These are phyloP conservation scores for Rhodotorula babjevae DNA, from an alignment of 768 basidiomycete genomes.

Conservation along the genomic window DNA sequence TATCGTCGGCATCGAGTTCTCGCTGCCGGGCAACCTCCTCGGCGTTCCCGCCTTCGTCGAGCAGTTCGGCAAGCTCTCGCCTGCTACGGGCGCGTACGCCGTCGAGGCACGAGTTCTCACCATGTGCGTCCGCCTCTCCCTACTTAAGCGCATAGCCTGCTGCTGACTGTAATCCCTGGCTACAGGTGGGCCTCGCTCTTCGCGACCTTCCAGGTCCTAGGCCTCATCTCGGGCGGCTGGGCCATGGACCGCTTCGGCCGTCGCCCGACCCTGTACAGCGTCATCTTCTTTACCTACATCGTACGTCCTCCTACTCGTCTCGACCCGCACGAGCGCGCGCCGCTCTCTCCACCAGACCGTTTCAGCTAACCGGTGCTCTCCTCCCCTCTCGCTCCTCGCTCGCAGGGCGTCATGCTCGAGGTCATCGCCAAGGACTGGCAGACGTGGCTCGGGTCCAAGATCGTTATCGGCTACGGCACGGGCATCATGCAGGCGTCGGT, in stretches of 20 bases:
- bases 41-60: slow-evolving; percentile 25
- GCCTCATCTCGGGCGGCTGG: slow-evolving; percentile 5
- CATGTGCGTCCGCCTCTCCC: not conserved
- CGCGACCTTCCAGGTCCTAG: slow-evolving; percentile 5
- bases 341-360: no score
- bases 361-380: no score
- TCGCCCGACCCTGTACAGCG: slow-evolving; percentile 11
- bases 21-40: slow-evolving; percentile 23
- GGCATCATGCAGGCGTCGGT: slow-evolving; percentile 32
- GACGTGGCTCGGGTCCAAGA: slow-evolving; percentile 35
- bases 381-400: not conserved
- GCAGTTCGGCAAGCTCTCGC: slow-evolving; percentile 13
- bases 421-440: slow-evolving; percentile 32
- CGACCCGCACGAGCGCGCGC: no score
- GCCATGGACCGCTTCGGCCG: slow-evolving; percentile 31
- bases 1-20: slow-evolving; percentile 32
- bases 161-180: no score
- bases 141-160: no score
- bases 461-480: slow-evolving; percentile 36
- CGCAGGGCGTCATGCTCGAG: slow-evolving; percentile 25
- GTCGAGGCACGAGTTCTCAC: slow-evolving; percentile 6
- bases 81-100: not conserved
- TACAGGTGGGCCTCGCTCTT: not conserved
- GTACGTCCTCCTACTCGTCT: not conserved
- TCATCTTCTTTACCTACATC: slow-evolving; percentile 34